Percentiles rank a stretch among this genome's conserved stretches.
phyloP scores from a whole-genome alignment of 306 rosid species.

The Castanea sativa region DNA sequence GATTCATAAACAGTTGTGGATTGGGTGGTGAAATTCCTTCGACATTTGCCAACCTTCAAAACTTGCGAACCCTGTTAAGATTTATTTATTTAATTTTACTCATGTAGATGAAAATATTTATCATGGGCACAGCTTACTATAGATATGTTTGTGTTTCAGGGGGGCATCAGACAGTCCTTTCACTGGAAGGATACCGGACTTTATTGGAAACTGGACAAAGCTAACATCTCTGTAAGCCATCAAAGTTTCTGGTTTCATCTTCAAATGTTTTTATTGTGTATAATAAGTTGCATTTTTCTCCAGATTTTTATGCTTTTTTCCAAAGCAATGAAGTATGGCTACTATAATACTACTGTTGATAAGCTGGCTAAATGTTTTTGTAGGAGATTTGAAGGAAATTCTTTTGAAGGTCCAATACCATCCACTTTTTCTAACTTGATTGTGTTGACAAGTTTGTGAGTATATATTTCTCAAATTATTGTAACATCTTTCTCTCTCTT shows the following conservation, averaged over 20 bases:
- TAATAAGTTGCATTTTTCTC: too few species aligned
- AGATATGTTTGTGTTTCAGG: conserved; percentile 2
- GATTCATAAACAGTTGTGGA: conserved; percentile 17
- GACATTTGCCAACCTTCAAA: conserved; percentile 21
- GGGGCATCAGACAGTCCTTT: conserved; percentile 18
- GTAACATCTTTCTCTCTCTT: neutral
- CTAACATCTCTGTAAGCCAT: conserved; percentile 15
- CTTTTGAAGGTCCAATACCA: conserved; percentile 38
- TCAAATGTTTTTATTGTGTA: neutral
- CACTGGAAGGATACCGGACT: conserved; percentile 25
- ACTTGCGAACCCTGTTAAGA: conserved; percentile 2
- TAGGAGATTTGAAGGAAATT: conserved; percentile 28
- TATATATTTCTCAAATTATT: neutral
- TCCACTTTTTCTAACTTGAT: conserved; percentile 23
- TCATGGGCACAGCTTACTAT: neutral
- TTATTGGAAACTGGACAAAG: conserved; percentile 31
- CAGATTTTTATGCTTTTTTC: too few species aligned
- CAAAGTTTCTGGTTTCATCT: neutral
- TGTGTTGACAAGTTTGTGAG: conserved; percentile 13
- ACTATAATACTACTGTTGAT: neutral
- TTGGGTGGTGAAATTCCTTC: conserved; percentile 27
- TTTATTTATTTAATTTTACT: too few species aligned
- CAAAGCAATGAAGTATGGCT: too few species aligned
- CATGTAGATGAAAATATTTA: too few species aligned
- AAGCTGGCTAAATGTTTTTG: neutral